Percentiles rank a stretch among this genome's conserved stretches.
Conservation (phyloP, 2,329 filamentous ascomycete genomes). For the Aspergillus sp. region DNA sequence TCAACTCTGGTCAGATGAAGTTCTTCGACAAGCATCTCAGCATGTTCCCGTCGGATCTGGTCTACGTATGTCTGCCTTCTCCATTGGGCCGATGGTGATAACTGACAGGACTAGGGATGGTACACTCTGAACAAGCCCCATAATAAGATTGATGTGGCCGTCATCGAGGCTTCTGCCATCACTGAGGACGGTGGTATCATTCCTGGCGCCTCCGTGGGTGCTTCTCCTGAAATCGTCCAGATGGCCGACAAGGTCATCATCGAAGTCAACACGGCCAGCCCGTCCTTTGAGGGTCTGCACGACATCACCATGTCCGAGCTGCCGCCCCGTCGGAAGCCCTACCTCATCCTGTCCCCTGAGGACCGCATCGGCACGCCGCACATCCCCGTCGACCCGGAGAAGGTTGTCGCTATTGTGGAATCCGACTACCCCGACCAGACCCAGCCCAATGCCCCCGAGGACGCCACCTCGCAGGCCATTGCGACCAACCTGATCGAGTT, state of each 20-base stretch:
- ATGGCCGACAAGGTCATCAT: constrained; percentile 93
- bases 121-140: constrained; percentile 78
- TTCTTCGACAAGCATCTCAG: constrained; percentile 94
- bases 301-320: constrained; percentile 89
- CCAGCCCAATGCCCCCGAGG: constrained; percentile 71
- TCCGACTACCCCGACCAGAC: constrained; percentile 80
- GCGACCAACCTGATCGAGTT: constrained; percentile 79
- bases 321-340: constrained; percentile 77
- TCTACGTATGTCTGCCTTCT: constrained; percentile 58
- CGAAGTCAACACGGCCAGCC: constrained; percentile 84
- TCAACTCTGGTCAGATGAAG: constrained; percentile 83
- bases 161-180: constrained; percentile 84
- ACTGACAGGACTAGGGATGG: constrained; percentile 57
- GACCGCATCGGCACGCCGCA: constrained; percentile 81
- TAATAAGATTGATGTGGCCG: constrained; percentile 75
- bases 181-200: constrained; percentile 87
- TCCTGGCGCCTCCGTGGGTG: constrained; percentile 80
- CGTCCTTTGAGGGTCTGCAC: constrained; percentile 83
- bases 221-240: constrained; percentile 80
- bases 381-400: constrained; percentile 80
- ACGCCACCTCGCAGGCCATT: constrained; percentile 70
- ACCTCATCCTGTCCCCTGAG: constrained; percentile 79
- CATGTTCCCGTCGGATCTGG: constrained; percentile 86
- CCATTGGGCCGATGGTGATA: background rate
- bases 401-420: constrained; percentile 80